These are phyloP conservation scores for Aspergillus homomorphus DNA, from an alignment of 495 filamentous ascomycete species.

Conservation along the genomic window DNA sequence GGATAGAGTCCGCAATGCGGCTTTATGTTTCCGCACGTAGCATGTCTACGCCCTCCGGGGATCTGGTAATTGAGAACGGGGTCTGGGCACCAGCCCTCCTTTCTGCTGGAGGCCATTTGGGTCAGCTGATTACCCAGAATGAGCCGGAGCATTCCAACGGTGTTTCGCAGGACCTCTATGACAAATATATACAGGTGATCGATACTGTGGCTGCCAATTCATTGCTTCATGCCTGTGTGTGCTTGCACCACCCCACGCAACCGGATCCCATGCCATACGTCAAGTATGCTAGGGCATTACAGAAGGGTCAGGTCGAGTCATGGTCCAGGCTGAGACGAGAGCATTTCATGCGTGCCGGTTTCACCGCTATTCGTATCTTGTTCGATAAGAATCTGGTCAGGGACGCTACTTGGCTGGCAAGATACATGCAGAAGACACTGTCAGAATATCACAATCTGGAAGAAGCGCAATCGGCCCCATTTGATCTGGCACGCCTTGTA, in stretches of 20 bases:
- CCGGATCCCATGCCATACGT: constrained; percentile 35
- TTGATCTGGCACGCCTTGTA: constrained; percentile 34
- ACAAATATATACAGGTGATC: constrained; percentile 29
- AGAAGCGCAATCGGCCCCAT: constrained; percentile 16
- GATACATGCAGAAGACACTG: constrained; percentile 31
- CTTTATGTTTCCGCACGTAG: constrained; percentile 30
- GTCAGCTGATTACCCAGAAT: constrained; percentile 22
- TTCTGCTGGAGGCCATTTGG: constrained; percentile 25
- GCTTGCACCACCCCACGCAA: constrained; percentile 35
- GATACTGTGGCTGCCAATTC: constrained; percentile 25
- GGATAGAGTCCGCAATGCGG: constrained; percentile 29
- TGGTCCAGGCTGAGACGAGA: constrained; percentile 24
- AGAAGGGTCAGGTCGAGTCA: constrained; percentile 15
- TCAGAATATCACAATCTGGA: constrained; percentile 19
- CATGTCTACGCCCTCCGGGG: constrained; percentile 12
- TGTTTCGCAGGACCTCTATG: constrained; percentile 26
- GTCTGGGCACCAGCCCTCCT: constrained; percentile 23
- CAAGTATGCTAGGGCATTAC: constrained; percentile 20
- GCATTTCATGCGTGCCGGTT: constrained; percentile 28
- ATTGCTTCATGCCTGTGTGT: constrained; percentile 23
- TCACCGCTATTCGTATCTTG: constrained; percentile 36
- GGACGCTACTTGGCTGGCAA: constrained; percentile 31
- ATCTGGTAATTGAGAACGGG: constrained; percentile 4
- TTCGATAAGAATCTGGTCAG: constrained; percentile 29
- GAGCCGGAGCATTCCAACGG: constrained; percentile 15